Evolutionary conservation across 768 basidiomycete genomes (phyloP).

Genomic region (Boletus rubescentipes): DNA sequence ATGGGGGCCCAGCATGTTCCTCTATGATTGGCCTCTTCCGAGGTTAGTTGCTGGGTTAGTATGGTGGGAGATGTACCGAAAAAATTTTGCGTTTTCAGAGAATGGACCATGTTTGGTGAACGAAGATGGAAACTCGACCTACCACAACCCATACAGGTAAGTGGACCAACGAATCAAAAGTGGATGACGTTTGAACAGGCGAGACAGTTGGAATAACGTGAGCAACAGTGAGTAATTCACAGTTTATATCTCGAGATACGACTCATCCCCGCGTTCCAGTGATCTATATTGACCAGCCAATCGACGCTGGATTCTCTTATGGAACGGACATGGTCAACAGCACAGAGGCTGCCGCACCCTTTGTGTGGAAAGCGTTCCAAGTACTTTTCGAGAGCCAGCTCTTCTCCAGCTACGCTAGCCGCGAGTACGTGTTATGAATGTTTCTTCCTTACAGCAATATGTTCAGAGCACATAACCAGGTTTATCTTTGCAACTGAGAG

Average conservation of each 20-base stretch:
- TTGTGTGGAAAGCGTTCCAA: slow-evolving; percentile 64
- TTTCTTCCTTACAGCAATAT: background rate
- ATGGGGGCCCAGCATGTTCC: slow-evolving; percentile 62
- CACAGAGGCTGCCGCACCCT: slow-evolving; percentile 50
- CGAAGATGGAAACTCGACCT: slow-evolving; percentile 49
- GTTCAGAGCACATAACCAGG: slow-evolving; percentile 28
- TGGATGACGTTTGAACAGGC: background rate
- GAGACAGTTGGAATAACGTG: slow-evolving; percentile 60
- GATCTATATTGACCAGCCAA: slow-evolving; percentile 70
- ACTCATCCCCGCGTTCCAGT: slow-evolving; percentile 36
- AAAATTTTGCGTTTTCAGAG: slow-evolving; percentile 35
- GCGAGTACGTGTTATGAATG: slow-evolving; percentile 43
- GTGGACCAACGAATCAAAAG: background rate
- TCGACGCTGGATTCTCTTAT: slow-evolving; percentile 64
- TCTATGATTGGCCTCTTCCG: slow-evolving; percentile 68
- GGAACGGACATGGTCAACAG: slow-evolving; percentile 55
- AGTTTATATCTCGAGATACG: background rate
- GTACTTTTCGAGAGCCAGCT: slow-evolving; percentile 55
- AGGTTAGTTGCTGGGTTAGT: slow-evolving; percentile 34
- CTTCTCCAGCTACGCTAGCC: slow-evolving; percentile 50
- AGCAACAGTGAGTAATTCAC: slow-evolving; percentile 52
- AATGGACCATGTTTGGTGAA: slow-evolving; percentile 65
- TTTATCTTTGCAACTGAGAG: slow-evolving; percentile 67
- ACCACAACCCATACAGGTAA: slow-evolving; percentile 60
- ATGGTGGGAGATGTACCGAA: background rate